These are phyloP conservation scores for Rhizopogon roseolus DNA, from an alignment of 768 basidiomycete genomes.

Conservation along the genomic window DNA sequence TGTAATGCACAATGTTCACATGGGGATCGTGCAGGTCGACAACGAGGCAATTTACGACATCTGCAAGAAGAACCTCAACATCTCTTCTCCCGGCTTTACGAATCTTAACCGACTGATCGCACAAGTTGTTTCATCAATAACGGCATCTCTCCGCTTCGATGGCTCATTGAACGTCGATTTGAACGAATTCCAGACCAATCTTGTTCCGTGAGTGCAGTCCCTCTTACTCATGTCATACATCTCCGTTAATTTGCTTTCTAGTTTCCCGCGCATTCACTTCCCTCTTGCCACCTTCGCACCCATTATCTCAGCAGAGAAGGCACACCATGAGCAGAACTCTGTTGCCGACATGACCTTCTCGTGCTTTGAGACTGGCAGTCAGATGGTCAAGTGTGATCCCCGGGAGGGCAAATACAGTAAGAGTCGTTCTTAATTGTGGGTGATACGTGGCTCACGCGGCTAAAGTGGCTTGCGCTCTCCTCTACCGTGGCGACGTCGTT, in stretches of 20 bases:
- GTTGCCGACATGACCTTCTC: constrained; percentile 98
- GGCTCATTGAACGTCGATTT: constrained; percentile 66
- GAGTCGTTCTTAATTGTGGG: constrained; percentile 9
- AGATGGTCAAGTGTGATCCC: constrained; percentile 80
- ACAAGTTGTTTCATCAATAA: constrained; percentile 97
- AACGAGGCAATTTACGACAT: constrained; percentile 79
- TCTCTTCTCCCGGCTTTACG: constrained; percentile 82
- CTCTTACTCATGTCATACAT: neutral
- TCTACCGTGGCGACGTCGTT: constrained; percentile 75
- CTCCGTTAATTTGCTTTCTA: constrained; percentile 21
- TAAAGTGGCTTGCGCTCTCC: constrained; percentile 60
- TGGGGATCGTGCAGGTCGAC: constrained; percentile 46
- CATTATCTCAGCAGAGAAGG: constrained; percentile 90
- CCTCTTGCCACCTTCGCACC: constrained; percentile 96
- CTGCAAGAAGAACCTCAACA: constrained; percentile 87
- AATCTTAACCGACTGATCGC: constrained; percentile 97
- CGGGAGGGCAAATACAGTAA: constrained; percentile 74
- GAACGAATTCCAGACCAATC: constrained; percentile 99
- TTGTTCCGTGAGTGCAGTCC: constrained; percentile 75
- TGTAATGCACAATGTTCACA: constrained; percentile 4
- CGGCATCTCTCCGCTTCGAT: constrained; percentile 77
- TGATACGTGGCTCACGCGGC: neutral
- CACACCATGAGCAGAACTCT: constrained; percentile 94
- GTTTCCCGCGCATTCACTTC: constrained; percentile 98
- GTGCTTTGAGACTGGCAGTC: constrained; percentile 74